Evolutionary conservation across 768 basidiomycete species (phyloP).

Genomic region (Amanita phalloides): DNA sequence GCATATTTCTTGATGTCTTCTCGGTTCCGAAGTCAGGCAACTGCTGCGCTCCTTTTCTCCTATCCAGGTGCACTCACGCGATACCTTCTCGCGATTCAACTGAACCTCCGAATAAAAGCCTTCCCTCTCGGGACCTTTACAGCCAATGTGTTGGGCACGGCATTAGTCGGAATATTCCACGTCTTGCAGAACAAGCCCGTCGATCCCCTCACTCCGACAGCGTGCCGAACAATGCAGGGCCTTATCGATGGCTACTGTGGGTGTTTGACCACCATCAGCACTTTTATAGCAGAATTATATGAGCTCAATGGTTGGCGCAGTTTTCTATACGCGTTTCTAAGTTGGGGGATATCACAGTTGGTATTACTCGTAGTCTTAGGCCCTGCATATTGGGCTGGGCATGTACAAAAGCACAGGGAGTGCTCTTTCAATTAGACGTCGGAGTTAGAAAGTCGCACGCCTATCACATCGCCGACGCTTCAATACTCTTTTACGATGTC

Average conservation of each 20-base stretch:
- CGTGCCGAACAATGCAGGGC: conserved; percentile 72
- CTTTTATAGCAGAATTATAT: conserved; percentile 75
- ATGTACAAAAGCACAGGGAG: conserved; percentile 29
- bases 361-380: conserved; percentile 67
- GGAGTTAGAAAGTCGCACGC: conserved; percentile 23
- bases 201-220: conserved; percentile 32
- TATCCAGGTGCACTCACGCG: conserved; percentile 85
- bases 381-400: conserved; percentile 41
- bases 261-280: conserved; percentile 89
- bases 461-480: conserved; percentile 11
- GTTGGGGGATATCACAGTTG: conserved; percentile 61
- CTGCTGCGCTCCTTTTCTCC: conserved; percentile 80
- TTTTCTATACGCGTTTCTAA: conserved; percentile 57
- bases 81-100: conserved; percentile 58
- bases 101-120: conserved; percentile 54
- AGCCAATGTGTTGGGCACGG: conserved; percentile 72
- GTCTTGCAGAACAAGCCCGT: conserved; percentile 48
- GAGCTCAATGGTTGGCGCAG: conserved; percentile 47
- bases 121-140: conserved; percentile 75
- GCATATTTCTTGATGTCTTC: conserved; percentile 68
- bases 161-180: conserved; percentile 65
- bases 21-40: conserved; percentile 65
- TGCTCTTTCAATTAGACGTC: conserved; percentile 33
- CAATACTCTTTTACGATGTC: conserved; percentile 19
- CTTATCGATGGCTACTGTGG: conserved; percentile 91